A percentile compares a stretch with the other conserved stretches of the same genome.
Conservation (phyloP, 2,329 filamentous ascomycete species). For the Fusarium nygamai region DNA sequence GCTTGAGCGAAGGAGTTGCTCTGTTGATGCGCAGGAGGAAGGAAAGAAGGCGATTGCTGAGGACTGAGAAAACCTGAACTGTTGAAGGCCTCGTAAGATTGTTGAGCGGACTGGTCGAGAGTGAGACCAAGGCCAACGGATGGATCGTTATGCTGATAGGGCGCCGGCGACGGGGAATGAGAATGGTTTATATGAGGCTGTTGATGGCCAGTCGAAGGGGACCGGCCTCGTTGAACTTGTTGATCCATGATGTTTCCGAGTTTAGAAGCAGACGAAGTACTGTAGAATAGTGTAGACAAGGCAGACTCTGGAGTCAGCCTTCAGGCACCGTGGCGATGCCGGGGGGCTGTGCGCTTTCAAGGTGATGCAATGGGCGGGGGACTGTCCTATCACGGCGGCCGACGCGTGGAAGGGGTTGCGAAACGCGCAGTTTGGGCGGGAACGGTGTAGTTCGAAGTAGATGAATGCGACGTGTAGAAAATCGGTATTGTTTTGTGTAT, state of each 20-base stretch:
- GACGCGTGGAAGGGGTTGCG: constrained; percentile 45
- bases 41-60: constrained; percentile 53
- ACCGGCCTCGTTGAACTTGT: constrained; percentile 62
- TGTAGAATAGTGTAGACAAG: constrained; percentile 42
- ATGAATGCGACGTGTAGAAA: constrained; percentile 32
- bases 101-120: constrained; percentile 60
- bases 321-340: constrained; percentile 53
- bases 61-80: constrained; percentile 62
- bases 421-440: constrained; percentile 30
- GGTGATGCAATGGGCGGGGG: constrained; percentile 46
- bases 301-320: constrained; percentile 60
- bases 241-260: constrained; percentile 54
- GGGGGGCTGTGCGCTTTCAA: constrained; percentile 55
- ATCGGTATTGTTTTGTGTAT: constrained; percentile 17
- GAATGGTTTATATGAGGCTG: constrained; percentile 73
- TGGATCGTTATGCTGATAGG: constrained; percentile 59
- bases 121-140: constrained; percentile 67
- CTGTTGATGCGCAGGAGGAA: constrained; percentile 45
- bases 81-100: constrained; percentile 53
- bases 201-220: constrained; percentile 68
- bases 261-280: constrained; percentile 45
- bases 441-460: constrained; percentile 25
- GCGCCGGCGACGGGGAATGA: constrained; percentile 71
- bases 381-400: constrained; percentile 42
- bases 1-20: constrained; percentile 41